Base-by-base conservation (phyloP, 495 filamentous ascomycete genomes). In the Neurospora sp. region DNA sequence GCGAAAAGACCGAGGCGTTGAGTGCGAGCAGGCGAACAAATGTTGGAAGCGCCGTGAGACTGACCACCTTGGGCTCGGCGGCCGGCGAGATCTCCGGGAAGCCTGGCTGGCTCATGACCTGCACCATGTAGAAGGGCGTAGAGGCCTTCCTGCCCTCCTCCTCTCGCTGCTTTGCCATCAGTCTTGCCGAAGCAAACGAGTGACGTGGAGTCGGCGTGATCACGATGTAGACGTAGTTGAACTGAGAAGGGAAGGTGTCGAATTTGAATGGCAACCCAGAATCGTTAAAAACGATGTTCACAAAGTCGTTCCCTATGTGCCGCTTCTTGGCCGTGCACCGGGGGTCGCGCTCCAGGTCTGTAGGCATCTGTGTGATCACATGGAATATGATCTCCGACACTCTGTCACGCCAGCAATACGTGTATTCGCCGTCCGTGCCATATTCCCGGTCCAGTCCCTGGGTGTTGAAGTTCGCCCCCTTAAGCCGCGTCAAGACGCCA, bases 281-380 rank as follows among this genome's bases (percentile, higher is more conserved):
- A 73, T 96, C 92, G 79, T 99, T 99, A 84, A 94, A 99, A 69
- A 99, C 90, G 76, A 99, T 97, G 76, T 96, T 98, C 75, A 99
- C 96, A 77, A 91, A 96, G 82, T 99, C 97, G 77, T 99, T 99
- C 48, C 96, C 96, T 53, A 97, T 94, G 77, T 99, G 97, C 5
- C 90, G 86, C 80, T 99, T 99, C 84, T 99, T 99, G 77, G 87
- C 87, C 74, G 89, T 88, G 75, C 91, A 94, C 16, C 86, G 85
- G 16, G 91, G 89, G 77, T 98, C 94, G 48, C 88, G 84, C 39
- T 92, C 88, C 37, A 90, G 84, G 78, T 94, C 87, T 22, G 93
- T 96, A 12, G 96, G 96, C 96, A 99, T 99, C 87, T 97, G 92
- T 14, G 94, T 98, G 3, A 93, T 91, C 59, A 98, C 90, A 79